phyloP scores from a whole-genome alignment of 192 early-diverging fungal species.

The Cetraspora pellucida region DNA sequence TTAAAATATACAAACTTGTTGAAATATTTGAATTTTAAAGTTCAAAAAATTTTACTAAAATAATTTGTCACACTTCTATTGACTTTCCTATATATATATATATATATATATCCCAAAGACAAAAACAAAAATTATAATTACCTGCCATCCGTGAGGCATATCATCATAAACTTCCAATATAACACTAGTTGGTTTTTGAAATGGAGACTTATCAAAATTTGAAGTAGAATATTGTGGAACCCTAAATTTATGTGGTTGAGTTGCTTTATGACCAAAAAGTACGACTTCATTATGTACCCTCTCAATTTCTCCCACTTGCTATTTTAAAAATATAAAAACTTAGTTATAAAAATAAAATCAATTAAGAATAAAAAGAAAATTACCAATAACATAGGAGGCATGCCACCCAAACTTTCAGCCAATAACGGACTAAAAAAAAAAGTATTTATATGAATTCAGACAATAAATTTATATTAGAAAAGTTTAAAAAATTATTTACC shows the following conservation, averaged over 20 bases:
- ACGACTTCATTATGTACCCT: conserved; percentile 50
- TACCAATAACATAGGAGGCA: conserved; percentile 49
- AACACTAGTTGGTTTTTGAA: conserved; percentile 30
- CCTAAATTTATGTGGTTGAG: neutral
- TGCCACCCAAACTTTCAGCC: conserved; percentile 39
- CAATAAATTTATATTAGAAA: too few relatives aligned
- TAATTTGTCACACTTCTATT: too few relatives aligned
- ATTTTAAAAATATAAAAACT: neutral
- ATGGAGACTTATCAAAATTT: neutral
- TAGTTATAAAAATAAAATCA: neutral
- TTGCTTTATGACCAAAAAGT: conserved; percentile 43
- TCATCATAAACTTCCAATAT: conserved; percentile 51
- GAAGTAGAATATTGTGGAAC: neutral
- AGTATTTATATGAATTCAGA: too few relatives aligned
- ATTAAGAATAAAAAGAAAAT: neutral
- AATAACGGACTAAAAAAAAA: conserved; percentile 43
- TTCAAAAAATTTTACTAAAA: too few relatives aligned
- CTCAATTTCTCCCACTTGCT: conserved; percentile 51
- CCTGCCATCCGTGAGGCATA: too few relatives aligned
- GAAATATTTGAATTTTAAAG: too few relatives aligned
- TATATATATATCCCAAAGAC: too few relatives aligned
- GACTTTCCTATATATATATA: too few relatives aligned
- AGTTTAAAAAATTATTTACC: too few relatives aligned
- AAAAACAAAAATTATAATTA: too few relatives aligned
- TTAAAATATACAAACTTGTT: too few relatives aligned